Evolutionary conservation across 306 rosid genomes (phyloP), one percentile per base, ranked within the genome.

Genomic region (Vigna unguiculata): DNA sequence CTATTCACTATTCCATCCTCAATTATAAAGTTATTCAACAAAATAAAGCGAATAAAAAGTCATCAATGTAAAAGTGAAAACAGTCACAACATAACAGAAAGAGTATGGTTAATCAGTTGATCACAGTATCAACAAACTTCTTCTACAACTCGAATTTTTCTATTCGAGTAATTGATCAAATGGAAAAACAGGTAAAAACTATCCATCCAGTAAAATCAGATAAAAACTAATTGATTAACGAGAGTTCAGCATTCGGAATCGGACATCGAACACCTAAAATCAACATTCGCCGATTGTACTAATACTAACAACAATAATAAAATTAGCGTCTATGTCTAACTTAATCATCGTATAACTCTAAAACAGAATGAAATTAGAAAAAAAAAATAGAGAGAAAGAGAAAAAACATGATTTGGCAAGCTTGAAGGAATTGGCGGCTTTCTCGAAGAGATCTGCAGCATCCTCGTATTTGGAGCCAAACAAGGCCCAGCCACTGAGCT

Each of bases 361-460:
- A 28, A 28, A 28, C 32, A 28, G 3, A 28, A 28, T 4, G 32
- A 28, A 28, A 28, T 28, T 28, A 20, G 8, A 17, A 6, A 2
- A 30, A 3, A 60, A 17, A 10, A 17, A 15, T 6, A 7, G n/a
- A 25, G 47, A 76, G 19, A 63, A 36, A 36, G 59, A 8, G 34
- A 28, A 24, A 74, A 62, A 62, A 95, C 99, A 95, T 79, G 96
- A 80, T 88, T 92, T 95, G 71, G 89, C 96, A 75, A 90, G 99
- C 82, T 95, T 95, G 91, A 76, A 95, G 69, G 87, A 90, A 82
- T 95, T 92, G 32, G 97, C 97, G 8, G 99, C 88, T 82, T 91
- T 92, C 34, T 92, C 99, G 81, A 80, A 95, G 88, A 95, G 97
- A 82, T 95, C 99, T 58, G 97, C 87, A 17, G 99, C 99, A 66